Conservation (phyloP, 768 basidiomycete genomes). For the Lactarius deliciosus region DNA sequence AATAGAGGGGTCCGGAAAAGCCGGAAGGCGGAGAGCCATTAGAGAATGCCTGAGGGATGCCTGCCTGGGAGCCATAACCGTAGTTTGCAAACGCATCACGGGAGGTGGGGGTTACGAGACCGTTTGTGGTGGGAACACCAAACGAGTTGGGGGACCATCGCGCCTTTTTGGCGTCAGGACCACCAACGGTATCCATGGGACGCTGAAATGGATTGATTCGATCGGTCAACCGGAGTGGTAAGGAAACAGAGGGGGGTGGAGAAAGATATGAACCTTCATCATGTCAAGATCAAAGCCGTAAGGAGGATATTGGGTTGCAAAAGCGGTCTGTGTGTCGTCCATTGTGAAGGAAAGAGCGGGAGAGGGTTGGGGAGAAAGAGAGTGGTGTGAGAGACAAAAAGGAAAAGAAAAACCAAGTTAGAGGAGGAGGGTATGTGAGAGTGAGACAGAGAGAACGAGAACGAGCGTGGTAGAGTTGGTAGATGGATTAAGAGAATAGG, state of each 20-base stretch:
- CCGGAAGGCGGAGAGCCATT: constrained; percentile 46
- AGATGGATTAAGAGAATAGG: constrained; percentile 16
- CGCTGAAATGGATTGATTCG: constrained; percentile 47
- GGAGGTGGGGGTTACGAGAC: constrained; percentile 44
- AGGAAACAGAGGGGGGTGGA: constrained; percentile 17
- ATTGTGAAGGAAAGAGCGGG: constrained; percentile 40
- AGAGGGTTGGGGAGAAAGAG: constrained; percentile 3
- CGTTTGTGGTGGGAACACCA: constrained; percentile 38
- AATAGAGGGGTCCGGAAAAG: constrained; percentile 63
- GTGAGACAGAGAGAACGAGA: constrained; percentile 28
- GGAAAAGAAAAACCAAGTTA: constrained; percentile 51
- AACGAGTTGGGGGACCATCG: constrained; percentile 78
- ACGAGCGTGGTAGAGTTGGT: constrained; percentile 35
- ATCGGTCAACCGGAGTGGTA: not conserved
- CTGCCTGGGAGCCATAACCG: constrained; percentile 78
- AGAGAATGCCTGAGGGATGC: constrained; percentile 54
- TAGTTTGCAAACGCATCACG: constrained; percentile 83
- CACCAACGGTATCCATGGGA: constrained; percentile 80
- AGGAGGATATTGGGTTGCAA: constrained; percentile 64
- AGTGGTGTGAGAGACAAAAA: constrained; percentile 36
- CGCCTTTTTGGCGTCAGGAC: constrained; percentile 86
- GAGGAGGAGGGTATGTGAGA: constrained; percentile 50
- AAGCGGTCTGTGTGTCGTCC: constrained; percentile 75
- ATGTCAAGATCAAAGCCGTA: constrained; percentile 86
- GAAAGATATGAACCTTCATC: constrained; percentile 68